Percentiles rank a stretch among this genome's conserved stretches.
These are phyloP conservation scores for Kwoniella dejecticola DNA, from an alignment of 768 basidiomycete species.

Conservation along the genomic window DNA sequence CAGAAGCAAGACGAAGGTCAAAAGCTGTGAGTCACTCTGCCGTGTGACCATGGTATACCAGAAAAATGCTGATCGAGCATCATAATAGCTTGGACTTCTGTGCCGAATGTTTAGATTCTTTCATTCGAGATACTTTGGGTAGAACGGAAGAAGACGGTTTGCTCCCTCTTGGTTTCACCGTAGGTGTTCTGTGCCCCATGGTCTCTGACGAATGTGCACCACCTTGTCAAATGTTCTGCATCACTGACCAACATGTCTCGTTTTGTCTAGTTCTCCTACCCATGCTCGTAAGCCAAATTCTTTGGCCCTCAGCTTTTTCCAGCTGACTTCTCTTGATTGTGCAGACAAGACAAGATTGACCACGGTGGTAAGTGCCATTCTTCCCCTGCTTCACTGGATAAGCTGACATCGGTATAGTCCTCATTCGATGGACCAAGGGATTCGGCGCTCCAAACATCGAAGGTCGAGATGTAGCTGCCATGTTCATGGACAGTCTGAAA, in stretches of 20 bases:
- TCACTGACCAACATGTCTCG: not conserved
- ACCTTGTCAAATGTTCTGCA: not conserved
- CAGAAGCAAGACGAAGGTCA: slow-evolving; percentile 98
- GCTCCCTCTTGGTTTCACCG: slow-evolving; percentile 89
- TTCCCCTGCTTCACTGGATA: not conserved
- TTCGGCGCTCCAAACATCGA: slow-evolving; percentile 91
- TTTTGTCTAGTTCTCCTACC: slow-evolving; percentile 83
- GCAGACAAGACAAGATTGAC: slow-evolving; percentile 88
- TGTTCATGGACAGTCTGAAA: slow-evolving; percentile 81
- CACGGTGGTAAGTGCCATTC: slow-evolving; percentile 63
- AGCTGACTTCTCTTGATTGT: slow-evolving; percentile 13
- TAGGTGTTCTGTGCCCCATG: slow-evolving; percentile 57
- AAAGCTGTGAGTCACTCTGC: slow-evolving; percentile 62
- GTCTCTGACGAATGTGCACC: slow-evolving; percentile 38
- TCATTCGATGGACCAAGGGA: slow-evolving; percentile 99
- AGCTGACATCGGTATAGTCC: slow-evolving; percentile 56
- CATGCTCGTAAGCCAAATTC: slow-evolving; percentile 70
- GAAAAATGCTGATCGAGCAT: too few relatives aligned
- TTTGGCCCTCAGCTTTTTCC: not conserved
- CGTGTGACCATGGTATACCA: too few relatives aligned
- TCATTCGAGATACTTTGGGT: slow-evolving; percentile 71
- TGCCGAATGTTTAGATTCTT: slow-evolving; percentile 86
- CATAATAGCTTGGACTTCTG: slow-evolving; percentile 88
- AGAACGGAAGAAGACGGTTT: slow-evolving; percentile 58
- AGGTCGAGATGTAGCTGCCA: slow-evolving; percentile 85